phyloP scores from a whole-genome alignment of 2,329 filamentous ascomycete species.

The Aureobasidium sp. region DNA sequence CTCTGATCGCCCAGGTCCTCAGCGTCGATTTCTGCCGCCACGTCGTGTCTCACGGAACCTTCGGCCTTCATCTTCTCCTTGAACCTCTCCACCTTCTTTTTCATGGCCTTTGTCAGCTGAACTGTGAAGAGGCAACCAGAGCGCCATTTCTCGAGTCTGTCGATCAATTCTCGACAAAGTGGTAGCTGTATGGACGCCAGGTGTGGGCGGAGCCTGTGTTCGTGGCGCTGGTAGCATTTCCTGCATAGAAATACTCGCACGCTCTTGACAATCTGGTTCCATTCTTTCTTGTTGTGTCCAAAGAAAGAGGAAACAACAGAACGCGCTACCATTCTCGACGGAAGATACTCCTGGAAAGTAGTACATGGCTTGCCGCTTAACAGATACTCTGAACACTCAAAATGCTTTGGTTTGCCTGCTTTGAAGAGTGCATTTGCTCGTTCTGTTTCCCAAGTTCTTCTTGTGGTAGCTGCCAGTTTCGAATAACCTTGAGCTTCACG shows the following conservation, averaged over 20 bases:
- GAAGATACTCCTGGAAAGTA: not conserved
- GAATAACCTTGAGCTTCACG: not conserved
- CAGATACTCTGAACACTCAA: not conserved
- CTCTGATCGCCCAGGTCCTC: not conserved
- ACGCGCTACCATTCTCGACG: not conserved
- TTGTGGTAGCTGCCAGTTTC: not conserved
- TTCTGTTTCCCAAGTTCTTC: not conserved
- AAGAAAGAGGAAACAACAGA: slow-evolving; percentile 2
- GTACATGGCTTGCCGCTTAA: not conserved
- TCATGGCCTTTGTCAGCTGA: not conserved
- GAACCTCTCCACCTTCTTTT: not conserved
- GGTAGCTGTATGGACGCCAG: not conserved
- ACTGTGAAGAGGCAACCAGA: not conserved
- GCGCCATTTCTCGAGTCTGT: slow-evolving; percentile 1
- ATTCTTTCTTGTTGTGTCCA: slow-evolving; percentile 9
- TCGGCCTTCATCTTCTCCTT: not conserved
- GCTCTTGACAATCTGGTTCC: not conserved
- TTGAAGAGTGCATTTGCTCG: not conserved
- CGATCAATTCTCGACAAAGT: not conserved
- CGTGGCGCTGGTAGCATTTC: slow-evolving; percentile 2
- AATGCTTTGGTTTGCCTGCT: not conserved
- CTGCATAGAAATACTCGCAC: not conserved
- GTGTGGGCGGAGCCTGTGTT: not conserved
- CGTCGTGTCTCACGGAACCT: not conserved
- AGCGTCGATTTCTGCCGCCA: not conserved